A percentile compares a stretch with the other conserved stretches of the same genome.
Evolutionary conservation across 176 grass and related monocot species (phyloP).

Genomic region (Echinochloa phyllopogon): DNA sequence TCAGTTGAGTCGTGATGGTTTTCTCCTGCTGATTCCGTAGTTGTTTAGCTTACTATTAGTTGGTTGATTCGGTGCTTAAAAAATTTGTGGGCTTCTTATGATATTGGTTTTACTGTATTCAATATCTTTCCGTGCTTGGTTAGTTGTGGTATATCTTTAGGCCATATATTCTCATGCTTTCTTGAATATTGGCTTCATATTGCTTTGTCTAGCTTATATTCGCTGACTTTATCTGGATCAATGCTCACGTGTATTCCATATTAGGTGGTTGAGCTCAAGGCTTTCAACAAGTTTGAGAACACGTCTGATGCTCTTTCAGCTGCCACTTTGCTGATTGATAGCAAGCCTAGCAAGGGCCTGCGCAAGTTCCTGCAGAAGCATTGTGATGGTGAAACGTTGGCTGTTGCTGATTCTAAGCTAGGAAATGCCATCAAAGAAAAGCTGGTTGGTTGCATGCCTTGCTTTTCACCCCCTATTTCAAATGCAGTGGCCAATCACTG

Average conservation of each 20-base stretch:
- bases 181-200: neutral
- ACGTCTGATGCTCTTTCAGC: slow-evolving; percentile 87
- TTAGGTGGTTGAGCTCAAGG: slow-evolving; percentile 95
- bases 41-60: neutral
- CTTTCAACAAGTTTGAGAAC: slow-evolving; percentile 97
- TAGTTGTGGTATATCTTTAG: neutral
- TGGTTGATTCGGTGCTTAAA: neutral
- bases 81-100: neutral
- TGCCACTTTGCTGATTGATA: slow-evolving; percentile 81
- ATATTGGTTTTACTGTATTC: neutral
- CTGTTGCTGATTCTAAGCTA: slow-evolving; percentile 90
- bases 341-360: slow-evolving; percentile 91
- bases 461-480: neutral
- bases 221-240: neutral
- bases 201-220: neutral
- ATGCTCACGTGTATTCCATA: slow-evolving; percentile 15
- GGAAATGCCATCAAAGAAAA: slow-evolving; percentile 92
- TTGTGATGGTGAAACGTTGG: slow-evolving; percentile 85
- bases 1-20: neutral
- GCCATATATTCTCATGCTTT: neutral
- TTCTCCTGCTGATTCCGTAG: neutral
- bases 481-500: neutral
- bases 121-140: neutral
- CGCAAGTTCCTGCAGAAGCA: slow-evolving; percentile 83
- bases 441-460: slow-evolving; percentile 49